These are phyloP conservation scores for Eutypa lata DNA, from an alignment of 2,329 filamentous ascomycete species.

Conservation along the genomic window DNA sequence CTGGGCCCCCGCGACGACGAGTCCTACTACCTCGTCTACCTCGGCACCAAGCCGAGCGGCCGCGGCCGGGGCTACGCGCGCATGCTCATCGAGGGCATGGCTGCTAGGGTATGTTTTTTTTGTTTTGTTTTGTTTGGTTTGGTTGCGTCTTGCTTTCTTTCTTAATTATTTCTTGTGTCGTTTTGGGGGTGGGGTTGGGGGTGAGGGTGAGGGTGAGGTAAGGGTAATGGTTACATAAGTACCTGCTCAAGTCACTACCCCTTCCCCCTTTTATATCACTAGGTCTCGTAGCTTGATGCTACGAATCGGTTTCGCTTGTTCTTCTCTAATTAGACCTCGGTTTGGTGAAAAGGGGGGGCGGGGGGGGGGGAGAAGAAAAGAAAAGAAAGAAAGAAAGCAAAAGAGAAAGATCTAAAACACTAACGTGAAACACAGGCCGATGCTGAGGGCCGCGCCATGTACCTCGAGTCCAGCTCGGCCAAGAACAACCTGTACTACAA, in stretches of 20 bases:
- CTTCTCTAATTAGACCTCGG: too few species aligned
- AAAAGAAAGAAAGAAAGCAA: too few species aligned
- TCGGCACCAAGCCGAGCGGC: constrained; percentile 70
- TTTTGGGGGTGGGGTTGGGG: background rate
- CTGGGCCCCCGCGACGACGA: constrained; percentile 62
- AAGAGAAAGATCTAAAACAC: background rate
- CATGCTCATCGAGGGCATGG: constrained; percentile 69
- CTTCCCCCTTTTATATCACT: too few species aligned
- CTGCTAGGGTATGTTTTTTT: constrained; percentile 49
- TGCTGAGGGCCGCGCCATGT: constrained; percentile 63
- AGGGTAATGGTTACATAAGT: too few species aligned
- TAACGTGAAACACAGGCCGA: constrained; percentile 55
- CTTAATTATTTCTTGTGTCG: background rate
- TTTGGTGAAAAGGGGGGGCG: too few species aligned
- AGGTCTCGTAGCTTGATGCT: too few species aligned
- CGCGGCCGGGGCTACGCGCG: constrained; percentile 71
- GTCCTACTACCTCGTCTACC: constrained; percentile 80
- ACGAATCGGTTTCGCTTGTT: too few species aligned
- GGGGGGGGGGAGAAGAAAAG: too few species aligned
- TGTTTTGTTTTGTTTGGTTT: background rate
- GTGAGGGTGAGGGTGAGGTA: too few species aligned
- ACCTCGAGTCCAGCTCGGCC: constrained; percentile 73
- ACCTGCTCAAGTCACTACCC: too few species aligned
- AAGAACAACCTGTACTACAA: constrained; percentile 70
- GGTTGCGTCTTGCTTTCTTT: background rate